A percentile compares a stretch with the other conserved stretches of the same genome.
Evolutionary conservation across 2,329 filamentous ascomycete genomes (phyloP).

Genomic region (Aquanectria penicillioides): DNA sequence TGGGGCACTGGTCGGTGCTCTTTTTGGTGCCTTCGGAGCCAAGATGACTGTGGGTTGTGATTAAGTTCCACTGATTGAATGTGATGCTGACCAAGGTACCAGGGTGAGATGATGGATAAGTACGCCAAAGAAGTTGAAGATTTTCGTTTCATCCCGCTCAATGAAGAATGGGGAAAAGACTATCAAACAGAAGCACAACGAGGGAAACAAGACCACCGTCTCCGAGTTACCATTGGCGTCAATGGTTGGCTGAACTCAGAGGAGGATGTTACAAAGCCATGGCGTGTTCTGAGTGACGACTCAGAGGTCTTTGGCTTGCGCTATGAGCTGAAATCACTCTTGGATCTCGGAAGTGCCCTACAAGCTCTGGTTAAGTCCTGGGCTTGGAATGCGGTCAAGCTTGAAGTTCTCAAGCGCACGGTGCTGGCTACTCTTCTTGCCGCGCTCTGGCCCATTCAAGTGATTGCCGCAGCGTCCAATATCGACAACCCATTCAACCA

Average conservation of each 20-base stretch:
- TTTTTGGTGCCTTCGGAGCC: constrained; percentile 91
- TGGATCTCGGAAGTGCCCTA: constrained; percentile 80
- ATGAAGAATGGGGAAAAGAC: constrained; percentile 52
- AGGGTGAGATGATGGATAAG: constrained; percentile 85
- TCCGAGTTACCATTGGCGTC: constrained; percentile 86
- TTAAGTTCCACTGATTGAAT: no score
- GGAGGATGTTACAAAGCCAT: constrained; percentile 81
- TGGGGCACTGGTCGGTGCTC: constrained; percentile 82
- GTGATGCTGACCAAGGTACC: constrained; percentile 22
- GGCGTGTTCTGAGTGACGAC: constrained; percentile 76
- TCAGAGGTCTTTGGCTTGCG: constrained; percentile 86
- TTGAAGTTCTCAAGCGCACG: constrained; percentile 78
- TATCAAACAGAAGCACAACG: constrained; percentile 30
- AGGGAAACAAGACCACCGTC: constrained; percentile 54
- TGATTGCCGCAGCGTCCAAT: constrained; percentile 73
- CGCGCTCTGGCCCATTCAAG: constrained; percentile 75
- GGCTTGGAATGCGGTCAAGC: constrained; percentile 79
- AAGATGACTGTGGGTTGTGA: constrained; percentile 65
- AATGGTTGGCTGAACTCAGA: constrained; percentile 85
- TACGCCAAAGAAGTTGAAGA: constrained; percentile 91
- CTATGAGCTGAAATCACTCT: constrained; percentile 82
- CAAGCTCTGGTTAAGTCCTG: constrained; percentile 76
- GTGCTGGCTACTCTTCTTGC: constrained; percentile 74
- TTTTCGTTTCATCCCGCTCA: constrained; percentile 79
- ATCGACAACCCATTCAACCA: constrained; percentile 87